Evolutionary conservation across 2,329 filamentous ascomycete genomes (phyloP).

Genomic region (Hymenoscyphus fraxineus): DNA sequence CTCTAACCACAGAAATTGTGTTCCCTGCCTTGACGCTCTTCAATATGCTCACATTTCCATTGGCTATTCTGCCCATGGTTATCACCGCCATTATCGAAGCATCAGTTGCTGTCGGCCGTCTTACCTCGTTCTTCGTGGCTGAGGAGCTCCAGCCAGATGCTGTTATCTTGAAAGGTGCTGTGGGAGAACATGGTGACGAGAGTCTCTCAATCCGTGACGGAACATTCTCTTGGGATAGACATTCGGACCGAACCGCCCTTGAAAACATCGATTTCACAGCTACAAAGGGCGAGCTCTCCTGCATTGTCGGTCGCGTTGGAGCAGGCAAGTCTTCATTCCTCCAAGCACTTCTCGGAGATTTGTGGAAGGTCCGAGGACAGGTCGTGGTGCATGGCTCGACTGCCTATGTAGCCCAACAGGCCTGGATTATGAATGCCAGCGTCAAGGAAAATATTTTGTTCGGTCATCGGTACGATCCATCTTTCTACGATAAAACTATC

Average conservation of each 20-base stretch:
- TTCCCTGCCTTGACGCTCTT: conserved; percentile 92
- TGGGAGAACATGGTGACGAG: conserved; percentile 77
- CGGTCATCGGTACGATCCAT: conserved; percentile 86
- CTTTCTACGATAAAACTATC: conserved; percentile 91
- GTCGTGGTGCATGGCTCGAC: conserved; percentile 78
- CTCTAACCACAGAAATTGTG: conserved; percentile 89
- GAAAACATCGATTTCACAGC: conserved; percentile 84
- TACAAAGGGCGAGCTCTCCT: conserved; percentile 88
- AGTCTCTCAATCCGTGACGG: conserved; percentile 78
- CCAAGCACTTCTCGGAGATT: conserved; percentile 80
- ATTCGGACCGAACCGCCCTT: conserved; percentile 67
- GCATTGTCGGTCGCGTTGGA: conserved; percentile 91
- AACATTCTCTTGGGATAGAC: conserved; percentile 91
- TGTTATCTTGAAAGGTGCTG: conserved; percentile 64
- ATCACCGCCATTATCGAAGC: conserved; percentile 96
- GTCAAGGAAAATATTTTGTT: conserved; percentile 98
- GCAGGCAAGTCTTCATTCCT: conserved; percentile 91
- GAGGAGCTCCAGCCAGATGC: conserved; percentile 90
- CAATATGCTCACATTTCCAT: conserved; percentile 91
- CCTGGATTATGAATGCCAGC: conserved; percentile 97
- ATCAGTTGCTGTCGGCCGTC: conserved; percentile 81
- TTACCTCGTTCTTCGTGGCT: conserved; percentile 79
- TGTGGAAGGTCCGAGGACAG: conserved; percentile 83
- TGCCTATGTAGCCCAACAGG: conserved; percentile 87
- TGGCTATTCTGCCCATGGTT: conserved; percentile 94